phyloP scores from a whole-genome alignment of 345 rosid species.

The Populus tremula region DNA sequence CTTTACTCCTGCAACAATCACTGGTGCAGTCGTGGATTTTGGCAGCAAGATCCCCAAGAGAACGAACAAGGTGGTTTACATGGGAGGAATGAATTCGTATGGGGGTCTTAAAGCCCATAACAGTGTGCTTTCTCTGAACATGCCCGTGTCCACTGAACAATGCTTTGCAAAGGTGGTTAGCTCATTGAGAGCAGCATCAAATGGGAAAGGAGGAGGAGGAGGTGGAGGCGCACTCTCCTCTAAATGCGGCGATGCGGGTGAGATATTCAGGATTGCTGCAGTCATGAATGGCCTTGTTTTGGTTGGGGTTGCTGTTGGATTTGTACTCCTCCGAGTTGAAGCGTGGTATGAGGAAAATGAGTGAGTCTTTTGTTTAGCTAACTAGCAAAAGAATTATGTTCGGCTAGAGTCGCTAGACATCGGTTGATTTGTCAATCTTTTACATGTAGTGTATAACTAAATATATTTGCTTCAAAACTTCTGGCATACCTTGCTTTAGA shows the following conservation, averaged over 20 bases:
- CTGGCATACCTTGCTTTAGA: neutral
- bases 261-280: conserved; percentile 60
- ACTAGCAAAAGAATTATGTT: neutral
- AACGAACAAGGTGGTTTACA: conserved; percentile 22
- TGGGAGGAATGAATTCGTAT: conserved; percentile 41
- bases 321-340: conserved; percentile 55
- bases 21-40: conserved; percentile 18
- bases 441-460: neutral
- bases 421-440: neutral
- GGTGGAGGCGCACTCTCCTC: conserved; percentile 40
- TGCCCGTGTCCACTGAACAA: conserved; percentile 31
- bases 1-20: conserved; percentile 15
- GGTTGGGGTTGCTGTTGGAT: conserved; percentile 61
- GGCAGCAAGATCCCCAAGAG: conserved; percentile 12
- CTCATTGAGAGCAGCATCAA: conserved; percentile 37
- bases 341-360: conserved; percentile 59
- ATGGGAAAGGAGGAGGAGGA: conserved; percentile 16
- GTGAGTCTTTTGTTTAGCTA: neutral
- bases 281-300: conserved; percentile 55
- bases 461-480: neutral
- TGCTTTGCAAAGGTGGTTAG: conserved; percentile 44
- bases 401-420: neutral
- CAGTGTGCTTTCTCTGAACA: conserved; percentile 36
- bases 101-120: conserved; percentile 52
- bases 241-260: conserved; percentile 26